Conservation (phyloP, 345 rosid genomes). For the Linum trigynum region DNA sequence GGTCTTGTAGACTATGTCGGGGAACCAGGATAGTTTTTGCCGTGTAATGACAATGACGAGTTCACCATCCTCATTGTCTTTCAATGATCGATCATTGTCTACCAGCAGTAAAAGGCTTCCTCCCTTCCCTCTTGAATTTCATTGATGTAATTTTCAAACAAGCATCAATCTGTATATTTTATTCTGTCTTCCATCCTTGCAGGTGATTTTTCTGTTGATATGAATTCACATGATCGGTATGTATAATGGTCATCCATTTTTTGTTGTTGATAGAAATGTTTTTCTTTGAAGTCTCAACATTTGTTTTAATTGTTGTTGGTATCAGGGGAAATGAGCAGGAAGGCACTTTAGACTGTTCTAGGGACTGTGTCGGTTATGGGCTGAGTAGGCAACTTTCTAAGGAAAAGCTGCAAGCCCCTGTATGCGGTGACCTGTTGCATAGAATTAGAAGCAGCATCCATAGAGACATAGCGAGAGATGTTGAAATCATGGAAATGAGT, state of each 20-base stretch:
- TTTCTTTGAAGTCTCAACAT: constrained; percentile 4
- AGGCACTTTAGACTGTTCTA: constrained; percentile 26
- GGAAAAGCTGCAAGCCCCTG: constrained; percentile 22
- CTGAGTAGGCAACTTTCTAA: constrained; percentile 26
- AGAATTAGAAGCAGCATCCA: constrained; percentile 22
- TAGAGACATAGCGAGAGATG: constrained; percentile 28
- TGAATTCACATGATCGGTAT: constrained; percentile 43
- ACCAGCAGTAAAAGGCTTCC: constrained; percentile 43
- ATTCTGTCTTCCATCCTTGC: constrained; percentile 16
- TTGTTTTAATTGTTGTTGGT: constrained; percentile 9
- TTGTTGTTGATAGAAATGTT: constrained; percentile 3
- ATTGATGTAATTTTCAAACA: constrained; percentile 5
- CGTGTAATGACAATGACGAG: constrained; percentile 47
- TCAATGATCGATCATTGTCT: constrained; percentile 53
- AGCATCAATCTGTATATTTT: background rate
- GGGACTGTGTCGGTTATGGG: constrained; percentile 23
- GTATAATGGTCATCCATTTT: constrained; percentile 8
- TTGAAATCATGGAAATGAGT: constrained; percentile 29
- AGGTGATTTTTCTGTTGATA: constrained; percentile 80
- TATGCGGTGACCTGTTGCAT: constrained; percentile 26
- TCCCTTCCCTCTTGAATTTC: constrained; percentile 18
- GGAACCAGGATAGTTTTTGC: constrained; percentile 26
- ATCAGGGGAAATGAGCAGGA: constrained; percentile 51
- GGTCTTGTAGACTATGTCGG: constrained; percentile 42
- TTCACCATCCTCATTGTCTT: constrained; percentile 51